These are phyloP conservation scores for Austropuccinia psidii DNA, from an alignment of 1,284 basidiomycete genomes.

Conservation along the genomic window DNA sequence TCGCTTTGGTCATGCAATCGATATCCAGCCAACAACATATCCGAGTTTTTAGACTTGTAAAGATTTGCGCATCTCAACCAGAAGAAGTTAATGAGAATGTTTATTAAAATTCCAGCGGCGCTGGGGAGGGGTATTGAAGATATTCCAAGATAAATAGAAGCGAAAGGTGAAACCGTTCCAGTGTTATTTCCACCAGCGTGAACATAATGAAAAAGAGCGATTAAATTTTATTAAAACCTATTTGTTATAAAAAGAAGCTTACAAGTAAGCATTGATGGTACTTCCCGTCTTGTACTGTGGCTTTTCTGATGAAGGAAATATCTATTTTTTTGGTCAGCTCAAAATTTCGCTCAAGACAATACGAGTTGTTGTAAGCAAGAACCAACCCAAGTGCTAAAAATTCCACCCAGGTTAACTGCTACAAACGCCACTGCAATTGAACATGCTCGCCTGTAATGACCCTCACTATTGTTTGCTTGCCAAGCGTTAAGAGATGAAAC, in stretches of 20 bases:
- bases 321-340: neutral
- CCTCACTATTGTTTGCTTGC: conserved; percentile 19
- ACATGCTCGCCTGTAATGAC: conserved; percentile 4
- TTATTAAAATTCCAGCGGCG: neutral
- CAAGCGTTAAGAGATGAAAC: conserved; percentile 14
- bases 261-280: neutral
- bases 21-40: neutral
- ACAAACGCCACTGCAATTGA: conserved; percentile 6
- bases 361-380: neutral
- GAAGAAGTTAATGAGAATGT: neutral
- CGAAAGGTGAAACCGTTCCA: no score
- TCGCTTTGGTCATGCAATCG: no score
- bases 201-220: no score
- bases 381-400: conserved; percentile 12
- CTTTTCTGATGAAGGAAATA: neutral
- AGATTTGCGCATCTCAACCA: conserved; percentile 10
- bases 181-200: no score
- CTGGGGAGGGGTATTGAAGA: neutral
- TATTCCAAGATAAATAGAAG: neutral
- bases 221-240: no score
- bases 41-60: neutral
- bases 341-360: neutral
- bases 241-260: neutral
- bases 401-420: conserved; percentile 7
- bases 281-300: neutral